phyloP scores from a whole-genome alignment of 73 alveolate genomes.

The Tetrahymena malaccensis region DNA sequence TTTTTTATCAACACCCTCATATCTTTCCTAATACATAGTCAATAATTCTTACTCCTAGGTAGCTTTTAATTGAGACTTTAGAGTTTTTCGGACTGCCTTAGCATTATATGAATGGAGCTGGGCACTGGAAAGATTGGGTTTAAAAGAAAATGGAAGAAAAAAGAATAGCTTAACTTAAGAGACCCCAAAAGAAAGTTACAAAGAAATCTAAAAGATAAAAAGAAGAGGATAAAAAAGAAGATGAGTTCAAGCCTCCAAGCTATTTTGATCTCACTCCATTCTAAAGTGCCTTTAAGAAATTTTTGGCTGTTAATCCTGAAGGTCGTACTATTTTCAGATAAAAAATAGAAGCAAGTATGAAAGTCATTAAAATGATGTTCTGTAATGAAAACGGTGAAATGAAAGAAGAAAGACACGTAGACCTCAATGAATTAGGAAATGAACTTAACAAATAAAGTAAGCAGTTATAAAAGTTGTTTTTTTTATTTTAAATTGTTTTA shows the following conservation, averaged over 20 bases:
- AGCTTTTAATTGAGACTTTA: constrained; percentile 76
- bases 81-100: constrained; percentile 94
- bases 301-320: constrained; percentile 78
- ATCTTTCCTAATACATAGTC: constrained; percentile 69
- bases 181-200: constrained; percentile 67
- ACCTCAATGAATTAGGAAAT: constrained; percentile 61
- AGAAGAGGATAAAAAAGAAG: constrained; percentile 85
- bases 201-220: constrained; percentile 73
- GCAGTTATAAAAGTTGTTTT: too few species aligned
- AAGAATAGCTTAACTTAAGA: constrained; percentile 14
- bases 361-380: constrained; percentile 76
- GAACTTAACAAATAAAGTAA: constrained; percentile 36
- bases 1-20: constrained; percentile 70
- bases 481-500: not conserved
- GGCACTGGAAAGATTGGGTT: constrained; percentile 97
- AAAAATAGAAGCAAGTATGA: constrained; percentile 65
- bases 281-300: constrained; percentile 77
- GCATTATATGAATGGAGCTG: constrained; percentile 92
- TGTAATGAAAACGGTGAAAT: constrained; percentile 92
- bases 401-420: constrained; percentile 72
- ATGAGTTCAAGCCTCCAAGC: constrained; percentile 79
- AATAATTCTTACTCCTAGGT: constrained; percentile 72
- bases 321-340: constrained; percentile 77
- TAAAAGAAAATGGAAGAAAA: constrained; percentile 75
- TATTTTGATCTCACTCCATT: constrained; percentile 92